A percentile compares a stretch with the other conserved stretches of the same genome.
phyloP scores from a whole-genome alignment of 768 basidiomycete species.

The Xerocomus spinulosus region DNA sequence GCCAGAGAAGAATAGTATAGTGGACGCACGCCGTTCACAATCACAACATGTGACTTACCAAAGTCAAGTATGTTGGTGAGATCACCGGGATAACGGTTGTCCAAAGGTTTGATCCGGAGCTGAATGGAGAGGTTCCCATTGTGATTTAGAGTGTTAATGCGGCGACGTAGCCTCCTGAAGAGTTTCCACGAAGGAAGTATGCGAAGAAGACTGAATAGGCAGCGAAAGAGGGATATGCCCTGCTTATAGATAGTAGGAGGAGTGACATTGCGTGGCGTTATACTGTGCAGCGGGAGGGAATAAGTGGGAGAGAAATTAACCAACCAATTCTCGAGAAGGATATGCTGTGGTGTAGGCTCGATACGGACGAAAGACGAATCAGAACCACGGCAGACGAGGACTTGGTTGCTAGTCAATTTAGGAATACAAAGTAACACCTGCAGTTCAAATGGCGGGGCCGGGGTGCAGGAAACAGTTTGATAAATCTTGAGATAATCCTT shows the following conservation, averaged over 20 bases:
- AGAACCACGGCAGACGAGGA: constrained; percentile 60
- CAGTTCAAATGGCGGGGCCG: constrained; percentile 47
- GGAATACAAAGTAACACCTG: constrained; percentile 70
- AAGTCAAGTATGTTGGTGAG: constrained; percentile 32
- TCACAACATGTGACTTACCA: constrained; percentile 32
- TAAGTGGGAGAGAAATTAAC: constrained; percentile 41
- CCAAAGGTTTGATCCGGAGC: constrained; percentile 39
- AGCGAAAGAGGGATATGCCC: constrained; percentile 76
- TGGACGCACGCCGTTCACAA: constrained; percentile 18
- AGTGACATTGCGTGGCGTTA: constrained; percentile 45
- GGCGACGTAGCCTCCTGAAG: constrained; percentile 52
- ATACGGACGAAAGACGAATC: constrained; percentile 58
- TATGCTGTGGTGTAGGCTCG: constrained; percentile 62
- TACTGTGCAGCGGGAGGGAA: constrained; percentile 13
- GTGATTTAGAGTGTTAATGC: constrained; percentile 34
- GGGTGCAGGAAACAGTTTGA: constrained; percentile 41
- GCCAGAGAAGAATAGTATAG: constrained; percentile 1
- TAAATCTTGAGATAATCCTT: constrained; percentile 57
- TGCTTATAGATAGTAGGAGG: constrained; percentile 82
- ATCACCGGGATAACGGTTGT: no score
- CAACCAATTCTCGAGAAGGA: constrained; percentile 73
- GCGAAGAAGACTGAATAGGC: constrained; percentile 62
- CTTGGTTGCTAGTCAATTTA: constrained; percentile 66
- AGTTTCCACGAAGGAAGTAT: constrained; percentile 76
- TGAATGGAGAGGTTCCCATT: constrained; percentile 46